These are phyloP conservation scores for Phlyctochytrium bullatum DNA, from an alignment of 192 early-diverging fungal genomes.

Conservation along the genomic window DNA sequence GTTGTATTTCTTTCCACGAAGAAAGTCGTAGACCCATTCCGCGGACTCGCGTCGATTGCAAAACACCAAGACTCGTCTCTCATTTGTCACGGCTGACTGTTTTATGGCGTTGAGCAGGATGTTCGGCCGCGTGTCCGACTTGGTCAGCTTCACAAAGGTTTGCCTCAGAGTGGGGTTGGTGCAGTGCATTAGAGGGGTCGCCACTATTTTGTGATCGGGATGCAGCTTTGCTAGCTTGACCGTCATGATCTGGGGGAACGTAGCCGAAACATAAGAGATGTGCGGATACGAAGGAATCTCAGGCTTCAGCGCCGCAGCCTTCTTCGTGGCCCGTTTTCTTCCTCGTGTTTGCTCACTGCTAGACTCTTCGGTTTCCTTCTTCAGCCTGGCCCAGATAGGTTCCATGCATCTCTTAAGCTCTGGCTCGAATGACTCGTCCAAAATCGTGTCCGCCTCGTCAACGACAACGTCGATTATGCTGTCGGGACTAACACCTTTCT, in stretches of 20 bases:
- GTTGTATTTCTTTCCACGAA: conserved; percentile 20
- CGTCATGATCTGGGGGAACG: conserved; percentile 64
- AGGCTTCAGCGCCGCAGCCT: background rate
- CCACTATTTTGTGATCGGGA: conserved; percentile 56
- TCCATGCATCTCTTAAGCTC: conserved; percentile 61
- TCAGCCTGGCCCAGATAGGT: background rate
- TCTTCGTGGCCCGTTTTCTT: too few relatives aligned
- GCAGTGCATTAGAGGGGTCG: conserved; percentile 78
- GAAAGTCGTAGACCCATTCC: conserved; percentile 21
- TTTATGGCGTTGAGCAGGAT: conserved; percentile 67
- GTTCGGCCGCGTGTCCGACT: conserved; percentile 61
- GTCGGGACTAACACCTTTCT: conserved; percentile 57
- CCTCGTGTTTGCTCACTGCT: too few relatives aligned
- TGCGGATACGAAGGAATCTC: conserved; percentile 9
- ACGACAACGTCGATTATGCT: conserved; percentile 71
- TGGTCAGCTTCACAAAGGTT: conserved; percentile 65
- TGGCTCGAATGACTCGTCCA: conserved; percentile 58
- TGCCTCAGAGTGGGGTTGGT: conserved; percentile 74
- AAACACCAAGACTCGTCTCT: conserved; percentile 78
- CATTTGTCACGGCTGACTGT: conserved; percentile 31
- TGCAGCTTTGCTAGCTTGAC: conserved; percentile 52
- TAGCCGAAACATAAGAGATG: conserved; percentile 31
- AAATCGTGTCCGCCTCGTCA: conserved; percentile 93
- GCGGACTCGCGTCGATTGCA: conserved; percentile 66
- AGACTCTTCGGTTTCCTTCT: background rate